Conservation (phyloP, 495 filamentous ascomycete genomes). For the Ramalina peruviana region DNA sequence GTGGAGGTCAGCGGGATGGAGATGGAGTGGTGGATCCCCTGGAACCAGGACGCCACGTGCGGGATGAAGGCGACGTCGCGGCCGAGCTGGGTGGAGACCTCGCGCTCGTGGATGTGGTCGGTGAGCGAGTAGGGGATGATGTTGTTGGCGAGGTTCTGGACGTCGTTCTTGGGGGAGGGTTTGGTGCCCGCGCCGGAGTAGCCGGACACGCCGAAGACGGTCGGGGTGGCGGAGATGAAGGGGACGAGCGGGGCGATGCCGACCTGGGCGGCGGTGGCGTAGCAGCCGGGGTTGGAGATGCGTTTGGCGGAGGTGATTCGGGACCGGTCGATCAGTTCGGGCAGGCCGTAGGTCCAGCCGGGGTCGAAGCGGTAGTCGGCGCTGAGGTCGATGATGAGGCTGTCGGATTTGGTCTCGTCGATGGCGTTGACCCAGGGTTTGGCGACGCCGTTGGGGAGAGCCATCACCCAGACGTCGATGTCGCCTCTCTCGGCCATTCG, state of each 20-base stretch:
- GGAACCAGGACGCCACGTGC: constrained; percentile 95
- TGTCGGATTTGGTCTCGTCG: constrained; percentile 56
- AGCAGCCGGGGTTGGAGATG: constrained; percentile 92
- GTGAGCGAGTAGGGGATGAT: constrained; percentile 87
- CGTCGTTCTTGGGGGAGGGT: constrained; percentile 89
- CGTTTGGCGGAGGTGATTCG: constrained; percentile 71
- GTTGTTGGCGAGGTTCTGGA: constrained; percentile 74
- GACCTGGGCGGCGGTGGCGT: constrained; percentile 91
- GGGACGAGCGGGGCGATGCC: constrained; percentile 74
- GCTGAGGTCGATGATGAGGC: constrained; percentile 81
- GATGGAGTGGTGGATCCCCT: constrained; percentile 89
- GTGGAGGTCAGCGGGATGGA: constrained; percentile 70
- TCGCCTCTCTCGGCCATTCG: constrained; percentile 83
- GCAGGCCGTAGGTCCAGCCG: constrained; percentile 90
- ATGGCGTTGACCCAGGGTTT: constrained; percentile 92
- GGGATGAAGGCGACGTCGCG: constrained; percentile 75
- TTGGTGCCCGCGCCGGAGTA: constrained; percentile 97
- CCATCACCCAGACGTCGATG: constrained; percentile 98
- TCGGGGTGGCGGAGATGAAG: constrained; percentile 67
- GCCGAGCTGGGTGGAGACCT: constrained; percentile 71
- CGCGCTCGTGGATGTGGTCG: constrained; percentile 91
- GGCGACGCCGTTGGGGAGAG: constrained; percentile 92
- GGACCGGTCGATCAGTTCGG: constrained; percentile 66
- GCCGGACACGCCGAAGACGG: constrained; percentile 83
- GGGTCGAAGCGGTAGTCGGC: constrained; percentile 90